A percentile compares a stretch with the other conserved stretches of the same genome.
Conservation (phyloP, 2,329 filamentous ascomycete genomes). For the Alternaria solani region DNA sequence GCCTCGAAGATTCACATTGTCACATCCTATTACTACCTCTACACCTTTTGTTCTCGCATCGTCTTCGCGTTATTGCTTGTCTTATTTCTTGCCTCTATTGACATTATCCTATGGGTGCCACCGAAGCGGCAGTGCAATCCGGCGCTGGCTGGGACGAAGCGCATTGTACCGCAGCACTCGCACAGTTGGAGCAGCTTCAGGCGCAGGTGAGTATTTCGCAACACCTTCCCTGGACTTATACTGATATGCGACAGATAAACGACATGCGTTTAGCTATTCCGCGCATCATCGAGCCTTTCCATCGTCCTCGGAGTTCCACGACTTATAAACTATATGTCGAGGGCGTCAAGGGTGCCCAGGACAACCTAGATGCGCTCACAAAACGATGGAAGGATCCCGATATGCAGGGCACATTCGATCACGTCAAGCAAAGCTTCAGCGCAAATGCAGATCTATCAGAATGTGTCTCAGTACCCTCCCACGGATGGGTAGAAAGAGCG, state of each 20-base stretch:
- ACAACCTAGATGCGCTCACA: conserved; percentile 49
- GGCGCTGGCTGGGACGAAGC: conserved; percentile 49
- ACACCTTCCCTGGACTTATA: neutral
- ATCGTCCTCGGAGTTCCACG: conserved; percentile 35
- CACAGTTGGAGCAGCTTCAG: conserved; percentile 55
- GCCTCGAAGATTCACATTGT: conserved; percentile 12
- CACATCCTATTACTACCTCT: neutral
- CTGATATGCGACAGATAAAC: conserved; percentile 49
- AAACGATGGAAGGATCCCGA: conserved; percentile 50
- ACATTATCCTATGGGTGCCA: conserved; percentile 24
- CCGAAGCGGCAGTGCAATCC: conserved; percentile 24
- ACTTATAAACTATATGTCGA: conserved; percentile 52
- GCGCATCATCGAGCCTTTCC: conserved; percentile 53
- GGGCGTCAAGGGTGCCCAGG: conserved; percentile 47
- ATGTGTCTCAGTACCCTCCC: conserved; percentile 43
- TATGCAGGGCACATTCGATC: conserved; percentile 46
- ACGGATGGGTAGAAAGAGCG: conserved; percentile 51
- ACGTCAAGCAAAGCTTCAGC: conserved; percentile 47
- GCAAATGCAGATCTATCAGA: conserved; percentile 50
- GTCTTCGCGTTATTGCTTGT: neutral
- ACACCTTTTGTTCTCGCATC: neutral
- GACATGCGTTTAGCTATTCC: conserved; percentile 55
- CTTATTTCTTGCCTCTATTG: neutral
- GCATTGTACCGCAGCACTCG: conserved; percentile 54
- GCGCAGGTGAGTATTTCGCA: conserved; percentile 46